Evolutionary conservation across 331 rosid species (phyloP).

Genomic region (Pyracantha coccinea): DNA sequence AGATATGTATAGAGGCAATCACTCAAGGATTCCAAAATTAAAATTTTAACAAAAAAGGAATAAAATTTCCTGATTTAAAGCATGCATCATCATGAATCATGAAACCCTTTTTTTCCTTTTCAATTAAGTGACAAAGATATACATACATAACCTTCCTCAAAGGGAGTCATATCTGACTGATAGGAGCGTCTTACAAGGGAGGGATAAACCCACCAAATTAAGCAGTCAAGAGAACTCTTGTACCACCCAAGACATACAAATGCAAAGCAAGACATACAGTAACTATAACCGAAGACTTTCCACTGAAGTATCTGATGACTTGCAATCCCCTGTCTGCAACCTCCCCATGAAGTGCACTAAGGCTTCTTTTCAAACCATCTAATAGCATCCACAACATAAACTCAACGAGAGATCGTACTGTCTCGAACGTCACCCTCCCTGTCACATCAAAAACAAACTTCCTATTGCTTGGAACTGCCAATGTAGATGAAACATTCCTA

Average conservation of each 20-base stretch:
- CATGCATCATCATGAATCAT: background rate
- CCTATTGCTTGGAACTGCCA: slow-evolving; percentile 65
- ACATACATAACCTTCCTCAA: slow-evolving; percentile 5
- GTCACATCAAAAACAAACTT: slow-evolving; percentile 76
- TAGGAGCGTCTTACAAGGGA: background rate
- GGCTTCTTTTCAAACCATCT: slow-evolving; percentile 51
- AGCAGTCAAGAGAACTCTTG: slow-evolving; percentile 54
- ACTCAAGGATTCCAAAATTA: background rate
- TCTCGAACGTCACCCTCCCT: slow-evolving; percentile 73
- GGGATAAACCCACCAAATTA: slow-evolving; percentile 23
- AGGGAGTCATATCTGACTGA: background rate
- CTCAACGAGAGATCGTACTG: slow-evolving; percentile 59
- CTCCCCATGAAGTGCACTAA: slow-evolving; percentile 46
- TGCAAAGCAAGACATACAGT: slow-evolving; percentile 75
- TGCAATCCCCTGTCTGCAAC: slow-evolving; percentile 57
- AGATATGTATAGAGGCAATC: background rate
- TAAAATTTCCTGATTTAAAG: background rate
- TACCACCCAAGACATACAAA: slow-evolving; percentile 59
- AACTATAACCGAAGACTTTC: slow-evolving; percentile 67
- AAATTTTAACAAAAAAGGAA: background rate
- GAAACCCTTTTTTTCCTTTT: background rate
- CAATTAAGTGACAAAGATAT: slow-evolving; percentile 3
- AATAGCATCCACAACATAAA: slow-evolving; percentile 47
- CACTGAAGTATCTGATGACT: slow-evolving; percentile 60
- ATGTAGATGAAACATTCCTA: slow-evolving; percentile 55